Evolutionary conservation across 2,329 filamentous ascomycete genomes (phyloP).

Genomic region (Pseudocercospora vitis): DNA sequence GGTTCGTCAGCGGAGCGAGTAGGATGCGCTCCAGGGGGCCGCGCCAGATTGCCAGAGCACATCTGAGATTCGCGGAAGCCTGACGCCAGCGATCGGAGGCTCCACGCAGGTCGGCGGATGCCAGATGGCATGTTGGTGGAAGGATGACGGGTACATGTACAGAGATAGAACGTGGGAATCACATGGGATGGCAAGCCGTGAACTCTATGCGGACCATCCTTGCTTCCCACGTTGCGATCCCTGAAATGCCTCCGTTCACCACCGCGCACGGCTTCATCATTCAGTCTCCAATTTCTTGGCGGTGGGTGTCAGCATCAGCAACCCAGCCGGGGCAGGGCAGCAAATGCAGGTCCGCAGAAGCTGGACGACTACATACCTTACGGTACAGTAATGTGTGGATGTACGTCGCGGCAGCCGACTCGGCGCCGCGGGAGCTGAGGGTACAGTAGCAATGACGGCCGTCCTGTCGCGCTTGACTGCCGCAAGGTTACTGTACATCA

Average conservation of each 20-base stretch:
- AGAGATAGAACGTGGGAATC: background rate
- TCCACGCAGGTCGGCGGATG: background rate
- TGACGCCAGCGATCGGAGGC: background rate
- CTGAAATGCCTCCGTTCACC: background rate
- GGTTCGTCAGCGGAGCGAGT: background rate
- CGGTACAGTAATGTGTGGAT: too few relatives aligned
- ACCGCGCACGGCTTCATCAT: too few relatives aligned
- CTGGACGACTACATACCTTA: background rate
- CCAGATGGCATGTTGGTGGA: background rate
- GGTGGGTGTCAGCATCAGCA: too few relatives aligned
- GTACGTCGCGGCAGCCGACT: too few relatives aligned
- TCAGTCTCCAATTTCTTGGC: too few relatives aligned
- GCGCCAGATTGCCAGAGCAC: background rate
- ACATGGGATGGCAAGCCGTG: too few relatives aligned
- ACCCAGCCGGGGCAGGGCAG: background rate
- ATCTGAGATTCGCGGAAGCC: constrained; percentile 5
- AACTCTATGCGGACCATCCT: too few relatives aligned
- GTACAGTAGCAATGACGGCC: too few relatives aligned
- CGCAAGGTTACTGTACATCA: constrained; percentile 1
- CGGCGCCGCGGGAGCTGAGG: too few relatives aligned
- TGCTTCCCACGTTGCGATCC: too few relatives aligned
- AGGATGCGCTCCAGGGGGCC: background rate
- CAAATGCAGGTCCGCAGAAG: constrained; percentile 1
- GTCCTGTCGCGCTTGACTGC: too few relatives aligned
- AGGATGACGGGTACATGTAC: too few relatives aligned